Evolutionary conservation across 768 basidiomycete species (phyloP), one percentile per base, ranked within the genome.

Genomic region (Lentinula guzmanii): DNA sequence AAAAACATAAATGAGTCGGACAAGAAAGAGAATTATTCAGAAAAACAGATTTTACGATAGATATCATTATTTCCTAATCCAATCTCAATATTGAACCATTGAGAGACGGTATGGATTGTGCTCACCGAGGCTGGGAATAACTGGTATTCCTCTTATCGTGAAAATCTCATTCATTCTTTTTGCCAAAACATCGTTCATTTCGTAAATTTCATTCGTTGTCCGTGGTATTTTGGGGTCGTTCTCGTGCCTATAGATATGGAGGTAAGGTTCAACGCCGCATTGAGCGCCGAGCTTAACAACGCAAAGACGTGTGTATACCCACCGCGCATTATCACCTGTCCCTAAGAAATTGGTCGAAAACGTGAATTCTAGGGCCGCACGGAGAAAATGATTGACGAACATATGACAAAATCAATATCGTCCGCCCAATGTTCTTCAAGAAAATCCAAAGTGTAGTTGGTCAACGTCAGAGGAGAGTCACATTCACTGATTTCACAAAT

Each of bases 351-450:
- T 15, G 58, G 37, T 64, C 35, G 37, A 54, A 53, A 33, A 57
- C 42, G 51, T n/a, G 16, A 50, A 37, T 31, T 58, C 46, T 24
- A 54, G 31, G 21, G 18, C 58, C 33, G 41, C 54, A 63, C 37
- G 51, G 53, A 51, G 54, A 42, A 62, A 39, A 51, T 52, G 45
- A 64, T 54, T 51, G 18, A 77, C 82, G 66, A 68, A 90, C 91
- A 95, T 39, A 97, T 79, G 35, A 97, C 92, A 70, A 95, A 97
- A 69, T 97, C 94, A 42, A 97, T 82, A 66, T 95, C 86, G 62
- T 83, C 78, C 45, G 86, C 82, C 92, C 91, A 95, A 63, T 91
- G 81, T 65, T 85, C 79, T 56, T 87, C 86, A 59, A 95, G 72
- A 75, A 80, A 91, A 64, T 94, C 87, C 55, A 97, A 80, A 9